Base-by-base conservation (phyloP, 306 rosid species). In the Prunus davidiana region DNA sequence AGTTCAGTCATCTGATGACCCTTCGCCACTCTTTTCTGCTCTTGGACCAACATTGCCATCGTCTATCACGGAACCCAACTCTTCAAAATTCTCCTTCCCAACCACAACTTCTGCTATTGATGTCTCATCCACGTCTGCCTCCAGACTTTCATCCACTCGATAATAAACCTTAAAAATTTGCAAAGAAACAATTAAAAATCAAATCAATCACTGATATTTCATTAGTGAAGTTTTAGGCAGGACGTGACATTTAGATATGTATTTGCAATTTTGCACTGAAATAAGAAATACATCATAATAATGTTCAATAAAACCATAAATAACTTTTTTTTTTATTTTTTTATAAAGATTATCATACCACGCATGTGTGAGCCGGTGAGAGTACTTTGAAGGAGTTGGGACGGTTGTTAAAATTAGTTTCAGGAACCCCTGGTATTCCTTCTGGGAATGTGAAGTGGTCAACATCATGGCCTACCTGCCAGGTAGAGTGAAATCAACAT, bases 401-500 rank as follows among this genome's bases (percentile, higher is more conserved):
- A 45, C 98, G 96, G 79, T 89, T 88, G 71, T 94, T 94, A 73
- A 94, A 94, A 78, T 94, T 94, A 13, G 97, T 90, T 82, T 94
- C 97, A 10, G 96, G 91, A 54, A 84, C 87, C 76, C 98, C 98
- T 2, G 98, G 97, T 71, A 84, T 90, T 85, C 96, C 97, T 89
- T 94, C 98, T 10, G 95, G 95, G 55, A 87, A 84, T 27, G 98
- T 94, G 82, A 94, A 94, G 84, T 92, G 98, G 51, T 94, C 97
- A 22, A 74, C 82, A 28, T 83, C 73, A 60, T 92, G 96, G 62
- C 95, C 90, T 69, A 94, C 90, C 97, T 94, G 89, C 76, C 69
- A 81, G 46, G 46, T n/a, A 2, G 64, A 62, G 78, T 69, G 69
- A 19, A 34, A 52, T 69, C 30, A 54, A 54, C 34, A 38, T 34